A percentile compares a stretch with the other conserved stretches of the same genome.
Evolutionary conservation across 1,284 basidiomycete species (phyloP).

Genomic region (Boletus nobilissimus): DNA sequence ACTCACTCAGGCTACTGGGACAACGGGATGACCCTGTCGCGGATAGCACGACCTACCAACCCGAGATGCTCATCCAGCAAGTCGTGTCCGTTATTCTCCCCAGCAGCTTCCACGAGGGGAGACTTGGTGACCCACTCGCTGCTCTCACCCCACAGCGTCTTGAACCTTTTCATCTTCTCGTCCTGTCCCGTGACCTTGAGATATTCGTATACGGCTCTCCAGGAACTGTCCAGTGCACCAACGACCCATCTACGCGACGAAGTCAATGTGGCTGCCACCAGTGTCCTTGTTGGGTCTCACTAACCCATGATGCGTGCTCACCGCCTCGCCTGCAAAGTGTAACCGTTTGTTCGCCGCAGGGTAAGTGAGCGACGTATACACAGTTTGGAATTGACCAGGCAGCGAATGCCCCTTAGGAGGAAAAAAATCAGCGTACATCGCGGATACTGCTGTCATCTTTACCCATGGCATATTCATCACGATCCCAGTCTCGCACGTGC

Average conservation of each 20-base stretch:
- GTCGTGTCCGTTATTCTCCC: background rate
- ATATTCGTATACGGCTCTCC: slow-evolving; percentile 39
- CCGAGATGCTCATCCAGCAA: slow-evolving; percentile 25
- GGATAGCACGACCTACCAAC: slow-evolving; percentile 15
- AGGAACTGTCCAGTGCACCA: slow-evolving; percentile 20
- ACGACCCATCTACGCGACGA: slow-evolving; percentile 26
- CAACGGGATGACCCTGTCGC: background rate
- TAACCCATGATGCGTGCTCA: slow-evolving; percentile 33
- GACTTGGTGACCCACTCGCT: slow-evolving; percentile 31
- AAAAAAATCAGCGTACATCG: too few species aligned
- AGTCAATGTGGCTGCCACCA: background rate
- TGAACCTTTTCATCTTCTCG: slow-evolving; percentile 26
- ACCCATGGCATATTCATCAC: slow-evolving; percentile 24
- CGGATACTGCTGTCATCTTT: background rate
- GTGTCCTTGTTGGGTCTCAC: background rate
- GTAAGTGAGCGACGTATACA: slow-evolving; percentile 25
- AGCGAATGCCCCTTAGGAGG: slow-evolving; percentile 26
- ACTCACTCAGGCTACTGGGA: too few species aligned
- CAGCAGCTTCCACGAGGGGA: background rate
- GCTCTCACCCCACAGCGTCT: slow-evolving; percentile 34
- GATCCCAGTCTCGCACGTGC: slow-evolving; percentile 28
- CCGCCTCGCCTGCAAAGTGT: slow-evolving; percentile 36
- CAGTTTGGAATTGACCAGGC: slow-evolving; percentile 27
- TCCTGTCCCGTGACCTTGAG: slow-evolving; percentile 30
- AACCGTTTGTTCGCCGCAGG: slow-evolving; percentile 27